phyloP scores from a whole-genome alignment of 1,139 yeast species.

The Casaregolazyma lundiana region DNA sequence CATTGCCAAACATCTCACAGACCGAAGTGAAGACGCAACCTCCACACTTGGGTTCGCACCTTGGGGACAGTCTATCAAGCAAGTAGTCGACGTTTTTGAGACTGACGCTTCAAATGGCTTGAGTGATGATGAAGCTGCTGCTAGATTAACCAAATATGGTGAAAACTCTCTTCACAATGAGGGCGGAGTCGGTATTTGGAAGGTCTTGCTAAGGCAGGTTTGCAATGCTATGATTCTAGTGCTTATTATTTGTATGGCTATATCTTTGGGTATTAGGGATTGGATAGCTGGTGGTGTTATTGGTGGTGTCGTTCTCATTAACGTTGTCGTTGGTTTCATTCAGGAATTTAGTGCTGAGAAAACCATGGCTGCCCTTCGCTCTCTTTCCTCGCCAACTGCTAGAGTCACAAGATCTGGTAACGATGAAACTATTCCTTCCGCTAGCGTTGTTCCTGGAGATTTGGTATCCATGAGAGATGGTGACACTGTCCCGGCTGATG shows the following conservation, averaged over 20 bases:
- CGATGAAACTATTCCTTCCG: slow-evolving; percentile 56
- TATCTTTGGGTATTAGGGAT: slow-evolving; percentile 69
- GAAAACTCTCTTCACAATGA: slow-evolving; percentile 60
- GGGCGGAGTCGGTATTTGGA: slow-evolving; percentile 50
- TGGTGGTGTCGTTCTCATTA: slow-evolving; percentile 62
- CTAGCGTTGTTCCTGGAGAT: slow-evolving; percentile 77
- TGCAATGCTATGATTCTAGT: slow-evolving; percentile 81
- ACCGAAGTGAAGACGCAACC: slow-evolving; percentile 26
- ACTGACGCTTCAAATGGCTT: slow-evolving; percentile 50
- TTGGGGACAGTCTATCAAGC: slow-evolving; percentile 23
- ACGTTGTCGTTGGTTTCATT: slow-evolving; percentile 63
- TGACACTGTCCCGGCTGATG: slow-evolving; percentile 76
- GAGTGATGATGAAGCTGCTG: slow-evolving; percentile 35
- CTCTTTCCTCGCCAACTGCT: slow-evolving; percentile 70
- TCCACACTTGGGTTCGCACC: slow-evolving; percentile 13
- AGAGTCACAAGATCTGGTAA: slow-evolving; percentile 61
- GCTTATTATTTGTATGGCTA: slow-evolving; percentile 66
- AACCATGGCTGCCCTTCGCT: slow-evolving; percentile 71
- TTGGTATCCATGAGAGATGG: slow-evolving; percentile 63
- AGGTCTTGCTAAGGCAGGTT: slow-evolving; percentile 62
- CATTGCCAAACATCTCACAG: background rate
- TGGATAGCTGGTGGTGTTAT: slow-evolving; percentile 86
- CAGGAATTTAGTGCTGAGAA: slow-evolving; percentile 74
- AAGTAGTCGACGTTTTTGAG: slow-evolving; percentile 27
- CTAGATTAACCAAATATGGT: slow-evolving; percentile 43